These are phyloP conservation scores for Apiospora malaysiana DNA, from an alignment of 2,329 filamentous ascomycete genomes.

Conservation along the genomic window DNA sequence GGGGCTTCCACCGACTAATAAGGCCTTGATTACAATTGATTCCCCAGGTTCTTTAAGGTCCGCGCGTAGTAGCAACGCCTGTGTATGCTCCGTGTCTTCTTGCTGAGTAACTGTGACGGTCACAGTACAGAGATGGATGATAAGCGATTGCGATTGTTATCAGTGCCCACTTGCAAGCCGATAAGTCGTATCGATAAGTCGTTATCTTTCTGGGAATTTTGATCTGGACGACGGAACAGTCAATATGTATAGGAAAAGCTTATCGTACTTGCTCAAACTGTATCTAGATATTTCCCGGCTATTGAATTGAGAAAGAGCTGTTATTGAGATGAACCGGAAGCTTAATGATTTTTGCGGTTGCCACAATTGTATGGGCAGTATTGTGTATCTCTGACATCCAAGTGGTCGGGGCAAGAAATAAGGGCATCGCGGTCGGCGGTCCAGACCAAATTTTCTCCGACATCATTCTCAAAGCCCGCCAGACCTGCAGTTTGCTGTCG, in stretches of 20 bases:
- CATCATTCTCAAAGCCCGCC: conserved; percentile 20
- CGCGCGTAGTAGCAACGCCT: neutral
- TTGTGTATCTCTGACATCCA: conserved; percentile 23
- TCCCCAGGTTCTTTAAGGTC: too few relatives aligned
- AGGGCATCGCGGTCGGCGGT: conserved; percentile 29
- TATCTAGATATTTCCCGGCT: neutral
- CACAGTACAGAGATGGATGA: neutral
- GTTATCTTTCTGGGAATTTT: neutral
- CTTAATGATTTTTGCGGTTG: neutral
- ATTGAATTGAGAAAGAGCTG: neutral
- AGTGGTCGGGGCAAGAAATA: conserved; percentile 28
- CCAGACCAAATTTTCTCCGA: conserved; percentile 27
- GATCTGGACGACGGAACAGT: neutral
- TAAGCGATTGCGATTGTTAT: conserved; percentile 13
- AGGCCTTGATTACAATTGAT: neutral
- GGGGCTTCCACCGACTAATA: neutral
- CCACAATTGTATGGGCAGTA: neutral
- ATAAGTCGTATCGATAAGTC: conserved; percentile 16
- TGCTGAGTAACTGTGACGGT: neutral
- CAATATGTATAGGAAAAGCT: neutral
- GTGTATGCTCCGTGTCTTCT: neutral
- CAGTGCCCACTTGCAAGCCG: neutral
- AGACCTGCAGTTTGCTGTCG: conserved; percentile 23
- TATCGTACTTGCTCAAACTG: neutral
- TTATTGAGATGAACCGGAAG: neutral